Base-by-base conservation (phyloP, 192 early-diverging fungal genomes). In the Mortierella claussenii region DNA sequence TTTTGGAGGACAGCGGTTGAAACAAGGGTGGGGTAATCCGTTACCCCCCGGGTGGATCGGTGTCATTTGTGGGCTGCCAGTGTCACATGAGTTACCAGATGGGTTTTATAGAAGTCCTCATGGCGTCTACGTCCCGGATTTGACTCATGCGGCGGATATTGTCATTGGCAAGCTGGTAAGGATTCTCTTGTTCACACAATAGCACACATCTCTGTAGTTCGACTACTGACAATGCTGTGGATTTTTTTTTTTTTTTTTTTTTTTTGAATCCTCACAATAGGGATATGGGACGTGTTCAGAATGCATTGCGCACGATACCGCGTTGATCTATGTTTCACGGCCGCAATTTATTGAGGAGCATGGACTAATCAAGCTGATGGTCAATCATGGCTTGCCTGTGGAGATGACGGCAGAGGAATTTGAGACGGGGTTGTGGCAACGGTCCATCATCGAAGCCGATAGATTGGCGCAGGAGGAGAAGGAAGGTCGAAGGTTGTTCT, bases 241-340 rank as follows among this genome's bases (percentile, higher is more conserved):
- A 40, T 40, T 40, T 40, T 40, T 40, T 40, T 40, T 40, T 40
- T 40, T 10, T 40, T 40, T 40, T 40, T 10, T 13, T 40, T 10
- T 40, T 40, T 40, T 40, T n/a, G n/a, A n/a, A n/a, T n/a, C n/a
- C 13, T 13, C 7, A 40, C 13, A 13, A 33, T 70, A 82, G 81
- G 88, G 88, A 18, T 89, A 87, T 65, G 88, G 88, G 27, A 88
- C 88, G 0, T 89, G 88, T 43, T 83, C 82, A 11, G 88, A 89
- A 69, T 87, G 86, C 60, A 87, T 87, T 21, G 84, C 82, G n/a
- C 86, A 87, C 46, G 48, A 60, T 9, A 86, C 78, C 12, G 84
- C 88, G 3, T 79, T 89, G 45, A 79, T 89, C 17, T 89, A 86
- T 53, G 85, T 89, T 10, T 70, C 88, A 24, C 62, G 88, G 64